A percentile compares a stretch with the other conserved stretches of the same genome.
Evolutionary conservation across 352 stramenopile species (phyloP).

Genomic region (Phytopythium vexans): DNA sequence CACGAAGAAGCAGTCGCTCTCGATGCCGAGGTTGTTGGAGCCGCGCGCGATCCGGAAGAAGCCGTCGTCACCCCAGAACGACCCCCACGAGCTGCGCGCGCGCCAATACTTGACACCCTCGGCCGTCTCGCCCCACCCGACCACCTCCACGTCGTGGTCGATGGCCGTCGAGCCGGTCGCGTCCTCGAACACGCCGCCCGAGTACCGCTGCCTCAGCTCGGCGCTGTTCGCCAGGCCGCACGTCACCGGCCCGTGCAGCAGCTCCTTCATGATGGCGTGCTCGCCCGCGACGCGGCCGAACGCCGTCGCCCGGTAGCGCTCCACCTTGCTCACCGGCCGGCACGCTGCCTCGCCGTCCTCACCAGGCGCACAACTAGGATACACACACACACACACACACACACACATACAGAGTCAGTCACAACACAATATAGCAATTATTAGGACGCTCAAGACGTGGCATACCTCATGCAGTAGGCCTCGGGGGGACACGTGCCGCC

Average conservation of each 20-base stretch:
- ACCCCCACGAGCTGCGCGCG: slow-evolving; percentile 90
- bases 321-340: slow-evolving; percentile 48
- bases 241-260: slow-evolving; percentile 81
- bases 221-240: slow-evolving; percentile 85
- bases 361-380: background rate
- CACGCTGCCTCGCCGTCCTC: slow-evolving; percentile 14
- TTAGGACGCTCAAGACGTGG: background rate
- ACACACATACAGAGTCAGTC: background rate
- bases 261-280: slow-evolving; percentile 63
- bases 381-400: background rate
- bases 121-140: slow-evolving; percentile 88
- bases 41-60: slow-evolving; percentile 90
- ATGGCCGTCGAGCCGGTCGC: slow-evolving; percentile 62
- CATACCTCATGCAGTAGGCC: slow-evolving; percentile 67
- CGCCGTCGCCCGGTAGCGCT: slow-evolving; percentile 51
- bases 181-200: slow-evolving; percentile 80
- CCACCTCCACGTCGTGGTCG: slow-evolving; percentile 89
- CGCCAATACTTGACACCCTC: slow-evolving; percentile 91
- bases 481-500: slow-evolving; percentile 60
- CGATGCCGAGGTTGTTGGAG: slow-evolving; percentile 84
- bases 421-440: background rate
- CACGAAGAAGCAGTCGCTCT: slow-evolving; percentile 83
- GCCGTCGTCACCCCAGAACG: slow-evolving; percentile 91
- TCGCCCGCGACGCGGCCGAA: slow-evolving; percentile 44
- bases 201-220: slow-evolving; percentile 81